Conservation (phyloP, 441 rosid genomes). For the Gossypium davidsonii region DNA sequence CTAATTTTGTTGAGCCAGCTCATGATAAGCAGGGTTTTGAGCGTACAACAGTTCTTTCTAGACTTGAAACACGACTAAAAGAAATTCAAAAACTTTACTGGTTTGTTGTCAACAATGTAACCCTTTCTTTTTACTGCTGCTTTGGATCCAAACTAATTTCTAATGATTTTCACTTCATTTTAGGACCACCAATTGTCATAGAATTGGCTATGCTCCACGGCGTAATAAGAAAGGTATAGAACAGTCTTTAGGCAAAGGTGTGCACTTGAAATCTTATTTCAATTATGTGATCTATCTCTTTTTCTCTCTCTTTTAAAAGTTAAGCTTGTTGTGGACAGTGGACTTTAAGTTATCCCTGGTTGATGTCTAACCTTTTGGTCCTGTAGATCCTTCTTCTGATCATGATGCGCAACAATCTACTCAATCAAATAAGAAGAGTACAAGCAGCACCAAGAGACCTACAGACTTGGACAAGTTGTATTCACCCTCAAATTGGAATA, state of each 20-base stretch:
- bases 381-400: conserved; percentile 29
- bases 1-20: conserved; percentile 76
- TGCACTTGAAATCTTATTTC: not conserved
- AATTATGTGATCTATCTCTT: not conserved
- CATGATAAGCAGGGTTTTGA: conserved; percentile 80
- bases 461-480: conserved; percentile 30
- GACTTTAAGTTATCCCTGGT: not conserved
- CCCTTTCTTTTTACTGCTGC: not conserved
- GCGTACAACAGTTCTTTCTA: conserved; percentile 60
- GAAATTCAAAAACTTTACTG: conserved; percentile 87
- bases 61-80: conserved; percentile 51
- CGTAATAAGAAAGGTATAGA: conserved; percentile 35
- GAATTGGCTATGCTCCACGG: conserved; percentile 67
- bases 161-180: conserved; percentile 12
- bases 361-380: not conserved
- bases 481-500: conserved; percentile 8
- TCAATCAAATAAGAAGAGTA: conserved; percentile 28
- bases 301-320: not conserved
- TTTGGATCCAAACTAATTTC: not conserved
- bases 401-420: conserved; percentile 19
- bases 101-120: conserved; percentile 26
- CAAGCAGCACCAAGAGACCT: conserved; percentile 23
- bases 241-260: conserved; percentile 45
- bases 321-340: not conserved
- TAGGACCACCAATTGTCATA: conserved; percentile 60